Conservation (phyloP, 176 grass and related monocot species). For the Secale cereale region DNA sequence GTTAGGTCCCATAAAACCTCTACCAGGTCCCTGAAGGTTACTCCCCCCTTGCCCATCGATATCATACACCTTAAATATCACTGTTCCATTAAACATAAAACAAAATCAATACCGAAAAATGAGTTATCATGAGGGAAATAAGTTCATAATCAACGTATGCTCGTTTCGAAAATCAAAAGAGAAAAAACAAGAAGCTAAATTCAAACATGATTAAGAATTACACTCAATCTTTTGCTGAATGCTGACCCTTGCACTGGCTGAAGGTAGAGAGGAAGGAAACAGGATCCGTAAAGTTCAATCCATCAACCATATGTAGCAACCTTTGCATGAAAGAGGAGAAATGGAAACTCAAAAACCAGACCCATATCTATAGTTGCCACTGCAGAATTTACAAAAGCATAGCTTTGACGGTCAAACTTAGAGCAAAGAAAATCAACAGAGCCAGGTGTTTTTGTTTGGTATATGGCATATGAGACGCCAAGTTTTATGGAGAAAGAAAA, state of each 20-base stretch:
- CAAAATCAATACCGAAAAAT: too few species aligned
- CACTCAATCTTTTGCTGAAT: constrained; percentile 57
- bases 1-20: too few species aligned
- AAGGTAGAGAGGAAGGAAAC: constrained; percentile 74
- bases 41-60: too few species aligned
- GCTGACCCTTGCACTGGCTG: constrained; percentile 47
- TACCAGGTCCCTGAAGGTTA: too few species aligned
- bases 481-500: too few species aligned
- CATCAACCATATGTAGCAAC: constrained; percentile 65
- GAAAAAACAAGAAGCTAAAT: too few species aligned
- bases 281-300: constrained; percentile 63
- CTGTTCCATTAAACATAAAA: too few species aligned
- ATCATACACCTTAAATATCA: too few species aligned
- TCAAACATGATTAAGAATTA: constrained; percentile 20
- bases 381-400: constrained; percentile 13
- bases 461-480: background rate
- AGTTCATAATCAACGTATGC: too few species aligned
- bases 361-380: background rate
- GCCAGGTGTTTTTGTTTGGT: too few species aligned
- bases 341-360: background rate
- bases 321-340: constrained; percentile 40
- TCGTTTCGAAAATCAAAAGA: too few species aligned
- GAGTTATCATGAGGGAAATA: too few species aligned
- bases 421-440: background rate
- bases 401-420: constrained; percentile 55